Percentiles rank a stretch among this genome's conserved stretches.
Conservation (phyloP, 129 eudicot genomes). For the Chrysanthemum lavandulifolium region DNA sequence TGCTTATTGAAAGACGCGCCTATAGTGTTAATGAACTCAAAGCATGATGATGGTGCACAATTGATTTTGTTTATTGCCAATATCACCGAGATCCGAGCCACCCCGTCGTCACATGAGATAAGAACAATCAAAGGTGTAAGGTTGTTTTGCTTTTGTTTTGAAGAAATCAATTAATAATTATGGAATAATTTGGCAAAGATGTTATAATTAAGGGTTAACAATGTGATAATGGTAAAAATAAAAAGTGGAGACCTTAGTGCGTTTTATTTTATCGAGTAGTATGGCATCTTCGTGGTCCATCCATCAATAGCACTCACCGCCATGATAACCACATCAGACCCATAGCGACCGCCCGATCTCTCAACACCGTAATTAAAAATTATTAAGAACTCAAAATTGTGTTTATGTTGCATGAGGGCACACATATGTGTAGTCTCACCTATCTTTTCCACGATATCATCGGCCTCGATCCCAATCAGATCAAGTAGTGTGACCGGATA, state of each 20-base stretch:
- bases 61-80: constrained; percentile 88
- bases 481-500: constrained; percentile 93
- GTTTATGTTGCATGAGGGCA: too few species aligned
- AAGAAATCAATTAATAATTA: too few species aligned
- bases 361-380: constrained; percentile 57
- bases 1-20: constrained; percentile 41
- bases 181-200: too few species aligned
- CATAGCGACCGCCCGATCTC: constrained; percentile 90
- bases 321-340: constrained; percentile 82
- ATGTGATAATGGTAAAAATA: not conserved
- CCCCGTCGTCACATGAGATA: constrained; percentile 36
- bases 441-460: constrained; percentile 82
- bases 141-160: too few species aligned
- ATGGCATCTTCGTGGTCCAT: constrained; percentile 80
- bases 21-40: constrained; percentile 36
- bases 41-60: constrained; percentile 48
- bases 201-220: not conserved
- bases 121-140: not conserved
- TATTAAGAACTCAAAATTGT: not conserved
- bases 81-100: constrained; percentile 52
- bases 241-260: constrained; percentile 46
- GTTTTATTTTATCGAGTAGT: constrained; percentile 64
- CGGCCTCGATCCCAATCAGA: constrained; percentile 93
- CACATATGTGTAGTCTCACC: constrained; percentile 38
- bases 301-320: constrained; percentile 91